Evolutionary conservation across 768 basidiomycete species (phyloP), one percentile per base, ranked within the genome.

Genomic region (Macrolepiota dolichaula): DNA sequence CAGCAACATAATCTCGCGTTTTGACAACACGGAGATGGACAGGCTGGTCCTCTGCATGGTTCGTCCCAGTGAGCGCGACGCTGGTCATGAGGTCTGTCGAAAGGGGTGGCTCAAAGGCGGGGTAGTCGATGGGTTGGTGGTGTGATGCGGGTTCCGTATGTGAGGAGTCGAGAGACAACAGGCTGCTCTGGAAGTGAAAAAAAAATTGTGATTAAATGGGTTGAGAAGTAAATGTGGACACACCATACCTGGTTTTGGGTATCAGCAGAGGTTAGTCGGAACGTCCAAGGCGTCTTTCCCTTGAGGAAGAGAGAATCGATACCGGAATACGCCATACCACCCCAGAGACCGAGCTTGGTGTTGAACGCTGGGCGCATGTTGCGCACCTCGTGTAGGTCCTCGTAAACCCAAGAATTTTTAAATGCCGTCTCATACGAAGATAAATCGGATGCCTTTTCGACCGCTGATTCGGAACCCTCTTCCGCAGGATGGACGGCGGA

Each of bases 1-100:
- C 70, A 4, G 68, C 63, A 1, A 74, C 62, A 40, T 68, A 78
- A 32, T 69, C 66, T 1, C 51, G 58, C 1, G 76, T 78, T 32
- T 68, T 67, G 51, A 86, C 71, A 2, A 97, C 84, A 35, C 89
- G 81, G 51, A 98, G 78, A 74, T 99, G 97, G 13, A 93, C 78
- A 2, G 89, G 94, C 71, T 98, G 94, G 71, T 98, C 94, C 71
- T 99, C 96, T n/a, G 91, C 88, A 69, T 98, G 96, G 70, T 96
- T 96, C 15, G 96, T 98, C 0, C 91, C 92, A 6, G 96, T 97
- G 47, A 97, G 81, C 2, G 91, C 81, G 38, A 99, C 82, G 36
- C 90, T 91, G 0, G 94, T 98, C 72, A 98, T 80, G 68, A 99
- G 78, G 71, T 98, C 96, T 29, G 96, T 98, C 4, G 92, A 94